Evolutionary conservation across 164 flowering plant species (phyloP), one percentile per base, ranked within the genome.

Genomic region (Sextonia rubra): DNA sequence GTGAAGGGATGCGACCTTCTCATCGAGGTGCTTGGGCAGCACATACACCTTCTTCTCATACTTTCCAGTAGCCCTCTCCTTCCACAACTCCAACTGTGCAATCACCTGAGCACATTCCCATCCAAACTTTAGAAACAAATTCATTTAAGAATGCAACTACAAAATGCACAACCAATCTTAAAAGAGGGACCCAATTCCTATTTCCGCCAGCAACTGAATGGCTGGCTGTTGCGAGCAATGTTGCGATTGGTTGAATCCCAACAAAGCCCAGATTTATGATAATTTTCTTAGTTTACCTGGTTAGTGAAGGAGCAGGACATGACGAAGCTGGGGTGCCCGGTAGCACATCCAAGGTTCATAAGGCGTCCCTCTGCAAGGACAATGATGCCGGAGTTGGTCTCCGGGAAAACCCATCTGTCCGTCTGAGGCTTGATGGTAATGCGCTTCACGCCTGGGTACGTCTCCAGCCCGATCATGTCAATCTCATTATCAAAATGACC

Each of bases 401-500:
- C 78, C 0, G 78, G 78, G 78, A 75, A 75, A 18, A 79, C 76
- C 78, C 81, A 75, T 24, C 80, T 66, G 68, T 77, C 80, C 0
- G 76, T 77, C 70, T 77, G 76, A 20, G 80, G 80, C 76, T 77
- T 77, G 74, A 77, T 77, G 26, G 73, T 70, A 71, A 73, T 73
- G 49, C 76, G 65, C 76, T 77, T 77, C 22, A 77, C 66, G 27
- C 76, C 80, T 2, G 80, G 80, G 80, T 37, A 77, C 0, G 58
- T 58, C 71, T 77, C 76, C 25, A 77, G 47, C 17, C 76, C 80
- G 0, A 3, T 70, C 73, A 77, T 30, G 67, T 77, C 80, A 29
- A 77, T 73, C 70, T 77, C 80, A 20, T 77, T 77, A 64, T 82
- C 84, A 22, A 82, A 79, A 62, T 82, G 84, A 1, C 82, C 80